Evolutionary conservation across 129 eudicot genomes (phyloP).

Genomic region (Pseudognaphalium luteoalbum): DNA sequence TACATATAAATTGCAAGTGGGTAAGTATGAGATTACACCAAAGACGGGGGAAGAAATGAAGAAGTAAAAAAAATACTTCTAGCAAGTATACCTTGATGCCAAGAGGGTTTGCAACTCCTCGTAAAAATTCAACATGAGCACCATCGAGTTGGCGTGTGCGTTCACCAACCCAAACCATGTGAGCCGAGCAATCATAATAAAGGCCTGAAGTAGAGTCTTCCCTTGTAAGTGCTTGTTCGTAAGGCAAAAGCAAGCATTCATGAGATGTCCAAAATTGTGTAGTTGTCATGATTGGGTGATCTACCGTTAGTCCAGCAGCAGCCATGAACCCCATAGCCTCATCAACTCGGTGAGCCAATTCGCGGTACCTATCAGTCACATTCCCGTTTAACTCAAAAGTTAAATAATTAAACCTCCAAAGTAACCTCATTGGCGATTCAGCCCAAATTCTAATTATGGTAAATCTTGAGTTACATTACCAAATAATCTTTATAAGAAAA

Average conservation of each 20-base stretch:
- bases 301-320: slow-evolving; percentile 79
- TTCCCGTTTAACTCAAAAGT: not conserved
- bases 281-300: slow-evolving; percentile 76
- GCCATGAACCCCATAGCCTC: slow-evolving; percentile 94
- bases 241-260: slow-evolving; percentile 86
- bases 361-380: slow-evolving; percentile 58
- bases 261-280: slow-evolving; percentile 93
- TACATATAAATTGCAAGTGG: not conserved
- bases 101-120: slow-evolving; percentile 81
- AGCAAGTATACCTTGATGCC: slow-evolving; percentile 67
- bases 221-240: slow-evolving; percentile 90
- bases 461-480: not conserved
- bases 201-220: slow-evolving; percentile 85
- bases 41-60: not conserved
- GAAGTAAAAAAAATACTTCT: not conserved
- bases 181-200: slow-evolving; percentile 87
- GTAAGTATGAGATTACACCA: not conserved
- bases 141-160: slow-evolving; percentile 89
- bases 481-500: no score
- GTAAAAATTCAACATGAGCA: slow-evolving; percentile 82
- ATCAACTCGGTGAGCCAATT: slow-evolving; percentile 84
- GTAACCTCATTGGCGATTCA: no score
- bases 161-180: slow-evolving; percentile 96
- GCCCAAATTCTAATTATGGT: not conserved
- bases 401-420: no score